Evolutionary conservation across 768 basidiomycete species (phyloP), one percentile per base, ranked within the genome.

Genomic region (Zangia roseola): DNA sequence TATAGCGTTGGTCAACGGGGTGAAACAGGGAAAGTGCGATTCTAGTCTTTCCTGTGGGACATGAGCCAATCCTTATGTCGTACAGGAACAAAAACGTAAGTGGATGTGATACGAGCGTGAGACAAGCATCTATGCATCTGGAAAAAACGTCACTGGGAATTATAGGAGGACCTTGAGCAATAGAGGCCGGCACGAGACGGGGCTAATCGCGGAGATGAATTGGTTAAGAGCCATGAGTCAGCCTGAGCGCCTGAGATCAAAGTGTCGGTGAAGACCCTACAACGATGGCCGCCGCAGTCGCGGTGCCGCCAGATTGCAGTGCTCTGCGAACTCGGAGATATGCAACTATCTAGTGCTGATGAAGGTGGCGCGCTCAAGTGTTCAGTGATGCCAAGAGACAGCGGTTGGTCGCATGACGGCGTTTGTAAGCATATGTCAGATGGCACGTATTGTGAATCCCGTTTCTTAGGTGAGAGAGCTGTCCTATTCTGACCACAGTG

Each of bases 331-430:
- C n/a, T n/a, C n/a, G 30, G 14, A 28, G 37, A 49, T 16, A 25
- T 24, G 17, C n/a, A 9, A n/a, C 10, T 26, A n/a, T 13, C n/a
- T n/a, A n/a, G n/a, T 6, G 17, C 12, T 19, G 44, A 46, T 35
- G 36, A 10, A 36, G 28, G 20, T 14, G 20, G 47, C 17, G n/a
- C 41, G 4, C 26, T 35, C 25, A 25, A 20, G 33, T 14, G 36
- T 5, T 13, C 7, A 23, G 28, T 16, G 19, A 40, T 40, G 49
- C 52, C 56, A 49, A 52, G 52, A 31, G 30, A 26, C 33, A 20
- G 23, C 38, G 21, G 23, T 20, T 19, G 38, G 53, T 52, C 50
- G 45, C 43, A 50, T 55, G 50, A 58, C 40, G 14, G 33, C 19
- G 51, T 39, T 45, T 52, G 31, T 33, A 33, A 30, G 39, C 31